Evolutionary conservation across 306 rosid genomes (phyloP).

Genomic region (Citrullus mucosospermus): DNA sequence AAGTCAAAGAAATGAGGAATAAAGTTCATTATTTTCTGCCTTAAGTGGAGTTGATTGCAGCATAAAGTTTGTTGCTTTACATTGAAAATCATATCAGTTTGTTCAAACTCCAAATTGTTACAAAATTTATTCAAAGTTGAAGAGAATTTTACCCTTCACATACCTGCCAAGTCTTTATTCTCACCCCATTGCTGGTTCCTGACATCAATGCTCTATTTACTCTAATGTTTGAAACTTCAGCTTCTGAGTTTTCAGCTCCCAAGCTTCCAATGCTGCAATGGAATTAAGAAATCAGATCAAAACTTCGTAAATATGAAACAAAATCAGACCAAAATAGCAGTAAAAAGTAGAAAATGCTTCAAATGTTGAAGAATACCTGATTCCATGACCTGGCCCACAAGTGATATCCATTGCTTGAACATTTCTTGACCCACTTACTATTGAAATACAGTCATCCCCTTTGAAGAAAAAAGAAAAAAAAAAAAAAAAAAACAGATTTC

Average conservation of each 20-base stretch:
- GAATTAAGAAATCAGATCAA: not conserved
- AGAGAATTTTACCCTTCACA: not conserved
- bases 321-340: not conserved
- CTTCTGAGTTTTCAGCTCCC: constrained; percentile 49
- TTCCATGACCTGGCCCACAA: constrained; percentile 97
- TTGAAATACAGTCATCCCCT: constrained; percentile 93
- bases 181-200: constrained; percentile 72
- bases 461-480: not conserved
- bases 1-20: not conserved
- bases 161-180: constrained; percentile 96
- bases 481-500: not conserved
- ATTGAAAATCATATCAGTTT: not conserved
- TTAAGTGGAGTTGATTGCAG: not conserved
- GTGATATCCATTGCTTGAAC: constrained; percentile 33
- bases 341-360: not conserved
- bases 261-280: constrained; percentile 71
- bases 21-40: not conserved
- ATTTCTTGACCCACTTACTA: constrained; percentile 64
- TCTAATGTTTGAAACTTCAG: constrained; percentile 45
- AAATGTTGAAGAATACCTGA: constrained; percentile 33
- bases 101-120: not conserved
- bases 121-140: not conserved
- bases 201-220: constrained; percentile 36
- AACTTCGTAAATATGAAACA: not conserved
- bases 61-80: not conserved